phyloP scores from a whole-genome alignment of 106 monocot species.

The Hemerocallis citrina region DNA sequence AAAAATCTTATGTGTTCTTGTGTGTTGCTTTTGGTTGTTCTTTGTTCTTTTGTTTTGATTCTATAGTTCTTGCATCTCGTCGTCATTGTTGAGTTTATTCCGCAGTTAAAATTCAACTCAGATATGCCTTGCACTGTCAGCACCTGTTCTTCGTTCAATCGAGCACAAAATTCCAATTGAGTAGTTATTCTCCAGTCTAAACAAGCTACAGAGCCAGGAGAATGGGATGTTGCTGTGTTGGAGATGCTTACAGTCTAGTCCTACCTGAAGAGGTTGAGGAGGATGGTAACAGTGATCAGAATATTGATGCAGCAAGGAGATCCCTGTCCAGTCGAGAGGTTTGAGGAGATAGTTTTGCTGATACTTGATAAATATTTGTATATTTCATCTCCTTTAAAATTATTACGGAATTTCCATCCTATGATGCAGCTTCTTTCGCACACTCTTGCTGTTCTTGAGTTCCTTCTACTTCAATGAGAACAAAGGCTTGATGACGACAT shows the following conservation, averaged over 20 bases:
- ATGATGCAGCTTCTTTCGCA: slow-evolving; percentile 74
- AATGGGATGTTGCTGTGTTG: slow-evolving; percentile 69
- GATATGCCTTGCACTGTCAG: slow-evolving; percentile 88
- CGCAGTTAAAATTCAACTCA: no score
- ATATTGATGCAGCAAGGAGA: slow-evolving; percentile 41
- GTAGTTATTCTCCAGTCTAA: slow-evolving; percentile 73
- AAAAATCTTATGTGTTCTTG: no score
- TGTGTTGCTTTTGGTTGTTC: no score
- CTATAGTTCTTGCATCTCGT: no score
- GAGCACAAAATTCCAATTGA: slow-evolving; percentile 76
- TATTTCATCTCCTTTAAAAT: no score
- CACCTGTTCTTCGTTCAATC: slow-evolving; percentile 51
- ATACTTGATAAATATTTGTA: no score
- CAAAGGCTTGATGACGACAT: slow-evolving; percentile 31
- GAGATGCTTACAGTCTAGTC: slow-evolving; percentile 93
- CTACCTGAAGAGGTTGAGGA: slow-evolving; percentile 84
- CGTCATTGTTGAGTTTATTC: no score
- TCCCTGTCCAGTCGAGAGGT: slow-evolving; percentile 72
- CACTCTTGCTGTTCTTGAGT: slow-evolving; percentile 73
- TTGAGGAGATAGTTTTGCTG: not conserved
- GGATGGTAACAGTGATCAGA: slow-evolving; percentile 50
- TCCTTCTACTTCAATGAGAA: slow-evolving; percentile 63
- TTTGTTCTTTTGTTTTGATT: no score
- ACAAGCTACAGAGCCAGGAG: slow-evolving; percentile 62
- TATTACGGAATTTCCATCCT: no score